Conservation (phyloP, 75 land plant species). For the Sequoia sempervirens region DNA sequence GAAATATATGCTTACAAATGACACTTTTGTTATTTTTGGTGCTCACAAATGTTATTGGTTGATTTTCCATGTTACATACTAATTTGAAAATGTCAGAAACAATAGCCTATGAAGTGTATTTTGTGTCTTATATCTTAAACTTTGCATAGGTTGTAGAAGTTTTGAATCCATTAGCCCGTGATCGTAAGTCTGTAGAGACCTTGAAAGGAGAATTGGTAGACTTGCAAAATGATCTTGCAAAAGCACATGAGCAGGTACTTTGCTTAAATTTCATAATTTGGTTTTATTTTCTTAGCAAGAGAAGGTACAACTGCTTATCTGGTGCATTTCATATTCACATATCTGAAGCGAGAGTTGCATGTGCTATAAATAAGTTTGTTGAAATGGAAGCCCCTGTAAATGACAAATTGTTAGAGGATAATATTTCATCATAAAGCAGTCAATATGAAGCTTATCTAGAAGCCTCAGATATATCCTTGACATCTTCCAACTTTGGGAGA, state of each 20-base stretch:
- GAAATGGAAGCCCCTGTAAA: constrained; percentile 81
- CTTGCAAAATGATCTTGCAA: constrained; percentile 72
- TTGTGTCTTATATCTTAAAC: background rate
- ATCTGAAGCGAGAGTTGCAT: constrained; percentile 92
- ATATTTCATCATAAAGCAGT: constrained; percentile 13
- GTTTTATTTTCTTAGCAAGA: background rate
- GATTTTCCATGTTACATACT: no score
- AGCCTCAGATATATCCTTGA: no score
- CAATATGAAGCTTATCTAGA: constrained; percentile 17
- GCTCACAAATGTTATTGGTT: no score
- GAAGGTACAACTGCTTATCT: background rate
- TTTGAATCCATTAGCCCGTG: constrained; percentile 88
- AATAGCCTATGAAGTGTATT: background rate
- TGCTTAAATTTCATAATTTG: background rate
- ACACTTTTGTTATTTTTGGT: no score
- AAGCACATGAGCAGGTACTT: constrained; percentile 87
- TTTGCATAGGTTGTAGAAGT: constrained; percentile 84
- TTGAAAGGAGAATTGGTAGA: constrained; percentile 77
- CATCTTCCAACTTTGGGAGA: no score
- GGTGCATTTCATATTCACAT: constrained; percentile 68
- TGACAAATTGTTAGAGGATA: constrained; percentile 64
- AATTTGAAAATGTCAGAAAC: no score
- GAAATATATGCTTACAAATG: no score
- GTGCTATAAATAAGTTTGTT: no score
- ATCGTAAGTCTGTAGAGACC: constrained; percentile 85